Evolutionary conservation across 2,329 filamentous ascomycete genomes (phyloP), one percentile per base, ranked within the genome.

Genomic region (Parastagonospora nodorum): DNA sequence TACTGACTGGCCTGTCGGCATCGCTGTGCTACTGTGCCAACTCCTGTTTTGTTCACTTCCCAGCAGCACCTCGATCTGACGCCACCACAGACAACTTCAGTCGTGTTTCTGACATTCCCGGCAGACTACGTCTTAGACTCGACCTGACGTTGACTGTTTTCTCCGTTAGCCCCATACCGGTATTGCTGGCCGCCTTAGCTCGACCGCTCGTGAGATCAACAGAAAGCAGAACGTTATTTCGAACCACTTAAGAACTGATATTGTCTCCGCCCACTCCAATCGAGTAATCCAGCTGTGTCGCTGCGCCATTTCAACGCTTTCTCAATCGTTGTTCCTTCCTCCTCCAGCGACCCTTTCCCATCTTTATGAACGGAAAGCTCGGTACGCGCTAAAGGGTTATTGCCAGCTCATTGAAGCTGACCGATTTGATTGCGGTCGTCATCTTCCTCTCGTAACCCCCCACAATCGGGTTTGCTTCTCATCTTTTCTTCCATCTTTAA

Each of bases 1-100:
- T 51, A 45, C 55, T 40, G 41, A 42, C 55, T 42, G 41, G 43
- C 45, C 49, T 53, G 48, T 50, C 39, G 39, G 54, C 50, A 51
- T 39, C 24, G 37, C 53, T 44, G 38, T 48, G 43, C 51, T 61
- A 53, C 50, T 51, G 39, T 44, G 35, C 36, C 53, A 56, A 32
- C 46, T 55, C 52, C 50, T 54, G 50, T 47, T 41, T 35, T 55
- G 24, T 39, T n/a, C 46, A 47, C 52, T 42, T 42, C 45, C 54
- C 46, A 51, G 51, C 59, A 58, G 55, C 45, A 45, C 54, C 46
- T 52, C 54, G 53, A 57, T 52, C 61, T 51, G 53, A 60, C 65
- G 60, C 60, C 67, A 60, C 51, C 66, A 60, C 54, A 67, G 61
- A 63, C 65, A 33, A 52, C 59, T 54, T 58, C 49, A 63, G 54